Evolutionary conservation across 2,329 filamentous ascomycete species (phyloP).

Genomic region (Periconia digitata): DNA sequence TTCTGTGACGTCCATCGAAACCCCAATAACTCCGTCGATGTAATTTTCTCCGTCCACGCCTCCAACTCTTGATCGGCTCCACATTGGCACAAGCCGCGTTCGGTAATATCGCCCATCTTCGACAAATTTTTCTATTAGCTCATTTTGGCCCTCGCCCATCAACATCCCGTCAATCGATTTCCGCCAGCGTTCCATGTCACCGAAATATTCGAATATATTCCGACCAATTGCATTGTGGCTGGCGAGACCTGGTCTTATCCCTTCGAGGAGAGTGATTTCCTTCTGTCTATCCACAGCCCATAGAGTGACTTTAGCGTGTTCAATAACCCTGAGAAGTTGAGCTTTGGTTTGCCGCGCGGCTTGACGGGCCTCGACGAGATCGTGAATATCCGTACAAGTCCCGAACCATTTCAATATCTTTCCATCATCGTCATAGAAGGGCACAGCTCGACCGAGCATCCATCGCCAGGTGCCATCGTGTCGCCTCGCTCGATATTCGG

Average conservation of each 20-base stretch:
- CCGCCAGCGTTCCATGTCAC: slow-evolving; percentile 49
- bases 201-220: slow-evolving; percentile 67
- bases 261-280: slow-evolving; percentile 70
- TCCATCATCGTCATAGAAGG: slow-evolving; percentile 67
- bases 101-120: slow-evolving; percentile 67
- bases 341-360: slow-evolving; percentile 67
- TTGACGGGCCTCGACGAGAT: slow-evolving; percentile 68
- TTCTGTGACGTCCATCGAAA: slow-evolving; percentile 80
- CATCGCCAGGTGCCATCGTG: slow-evolving; percentile 73
- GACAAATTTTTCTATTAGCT: slow-evolving; percentile 64
- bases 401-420: slow-evolving; percentile 79
- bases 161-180: slow-evolving; percentile 66
- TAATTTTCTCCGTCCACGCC: slow-evolving; percentile 55
- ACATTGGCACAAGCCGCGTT: slow-evolving; percentile 69
- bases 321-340: slow-evolving; percentile 71
- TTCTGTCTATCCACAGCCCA: slow-evolving; percentile 69
- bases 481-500: slow-evolving; percentile 70
- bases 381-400: slow-evolving; percentile 78
- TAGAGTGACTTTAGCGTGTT: slow-evolving; percentile 73
- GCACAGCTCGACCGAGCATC: slow-evolving; percentile 74
- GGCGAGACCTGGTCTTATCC: slow-evolving; percentile 57
- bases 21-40: slow-evolving; percentile 72
- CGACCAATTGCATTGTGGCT: slow-evolving; percentile 52
- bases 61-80: slow-evolving; percentile 56
- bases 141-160: slow-evolving; percentile 60